Evolutionary conservation across 2,329 filamentous ascomycete genomes (phyloP), one percentile per base, ranked within the genome.

Genomic region (Phialophora tarda): DNA sequence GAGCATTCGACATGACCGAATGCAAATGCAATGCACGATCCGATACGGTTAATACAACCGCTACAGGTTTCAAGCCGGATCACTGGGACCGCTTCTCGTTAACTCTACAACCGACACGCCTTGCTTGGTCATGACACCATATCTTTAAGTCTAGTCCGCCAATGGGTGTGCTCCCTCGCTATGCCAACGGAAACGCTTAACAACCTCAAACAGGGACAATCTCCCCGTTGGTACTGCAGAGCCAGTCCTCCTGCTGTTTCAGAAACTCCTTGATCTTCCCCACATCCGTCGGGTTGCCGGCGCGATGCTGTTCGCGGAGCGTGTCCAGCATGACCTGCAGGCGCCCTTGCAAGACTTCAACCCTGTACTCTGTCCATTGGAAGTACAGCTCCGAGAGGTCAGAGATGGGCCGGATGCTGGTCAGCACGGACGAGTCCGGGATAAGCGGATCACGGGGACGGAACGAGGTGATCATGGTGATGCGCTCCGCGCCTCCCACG

Each of bases 391-490:
- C 82, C 0, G 79, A 78, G 1, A 86, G 77, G 65, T 88, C 77
- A 2, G 85, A 87, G 68, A 89, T 84, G 0, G 79, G 80, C 0
- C 86, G 83, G n/a, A 88, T 84, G 0, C 83, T 88, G 1, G 82
- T 85, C 50, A 90, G 79, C 4, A 85, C 84, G 0, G 84, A 84
- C 69, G 88, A 85, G 71, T 90, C 88, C 11, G 79, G 80, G 38
- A 85, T 71, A 14, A 77, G 77, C 1, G 86, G 78, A 24, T 80
- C 82, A 56, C 81, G 83, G 0, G 88, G 86, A 3, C 88, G 82
- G 78, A 89, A 89, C 2, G 85, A 86, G 0, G 88, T 90, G 56
- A 90, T 86, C 78, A 88, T 87, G 55, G 82, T 86, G 75, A 90
- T 89, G 32, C 88, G 84, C 75, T 90, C 88, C 28, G 82, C 82